Conservation (phyloP, 257 asterid genomes). For the Solanum sparsipilum region DNA sequence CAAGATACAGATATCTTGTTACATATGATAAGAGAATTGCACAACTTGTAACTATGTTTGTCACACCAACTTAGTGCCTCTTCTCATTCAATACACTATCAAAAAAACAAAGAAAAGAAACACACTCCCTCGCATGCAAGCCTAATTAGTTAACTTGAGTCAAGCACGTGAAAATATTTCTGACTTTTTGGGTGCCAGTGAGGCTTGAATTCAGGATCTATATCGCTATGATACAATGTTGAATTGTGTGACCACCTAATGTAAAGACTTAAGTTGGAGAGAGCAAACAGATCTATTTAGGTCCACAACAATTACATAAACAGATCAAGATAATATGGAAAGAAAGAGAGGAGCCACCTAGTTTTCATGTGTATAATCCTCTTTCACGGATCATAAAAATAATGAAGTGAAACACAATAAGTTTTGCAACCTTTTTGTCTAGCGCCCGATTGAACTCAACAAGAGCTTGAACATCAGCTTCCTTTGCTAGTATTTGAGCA, state of each 20-base stretch:
- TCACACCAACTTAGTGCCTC: neutral
- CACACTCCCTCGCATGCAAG: neutral
- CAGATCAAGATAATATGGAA: neutral
- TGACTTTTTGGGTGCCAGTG: neutral
- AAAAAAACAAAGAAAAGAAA: neutral
- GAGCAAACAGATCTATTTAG: neutral
- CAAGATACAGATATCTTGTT: neutral
- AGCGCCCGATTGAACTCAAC: slow-evolving; percentile 71
- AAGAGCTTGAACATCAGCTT: slow-evolving; percentile 85
- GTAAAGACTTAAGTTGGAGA: neutral
- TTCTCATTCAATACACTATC: neutral
- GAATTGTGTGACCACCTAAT: neutral
- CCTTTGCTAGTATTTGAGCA: slow-evolving; percentile 67
- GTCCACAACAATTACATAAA: neutral
- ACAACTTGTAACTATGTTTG: neutral
- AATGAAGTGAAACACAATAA: neutral
- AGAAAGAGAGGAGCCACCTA: neutral
- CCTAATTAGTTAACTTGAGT: neutral
- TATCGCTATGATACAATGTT: neutral
- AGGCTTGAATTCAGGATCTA: neutral
- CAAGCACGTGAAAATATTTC: neutral
- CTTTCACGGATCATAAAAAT: neutral
- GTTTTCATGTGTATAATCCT: neutral
- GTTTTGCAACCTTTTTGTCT: slow-evolving; percentile 60
- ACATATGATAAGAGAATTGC: neutral